Evolutionary conservation across 805 yeast genomes (phyloP).

Genomic region (Candida loeiensis): DNA sequence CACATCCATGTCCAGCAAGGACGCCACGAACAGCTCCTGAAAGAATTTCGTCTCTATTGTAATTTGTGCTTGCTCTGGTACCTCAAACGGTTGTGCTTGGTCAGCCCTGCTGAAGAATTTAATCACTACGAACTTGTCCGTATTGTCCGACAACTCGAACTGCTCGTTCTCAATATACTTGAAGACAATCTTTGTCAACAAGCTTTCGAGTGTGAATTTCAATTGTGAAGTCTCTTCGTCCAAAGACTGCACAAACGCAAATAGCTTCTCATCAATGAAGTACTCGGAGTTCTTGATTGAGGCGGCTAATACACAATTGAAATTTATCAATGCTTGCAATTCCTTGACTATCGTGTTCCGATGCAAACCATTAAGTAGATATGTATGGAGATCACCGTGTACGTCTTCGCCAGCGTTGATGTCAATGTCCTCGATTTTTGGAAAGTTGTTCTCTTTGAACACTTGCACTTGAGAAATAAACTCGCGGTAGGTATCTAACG

Average conservation of each 20-base stretch:
- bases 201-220: constrained; percentile 14
- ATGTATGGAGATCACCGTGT: background rate
- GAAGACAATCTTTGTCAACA: constrained; percentile 20
- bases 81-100: background rate
- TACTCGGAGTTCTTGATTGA: constrained; percentile 13
- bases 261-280: constrained; percentile 2
- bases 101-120: constrained; percentile 12
- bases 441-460: constrained; percentile 14
- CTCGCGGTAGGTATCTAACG: constrained; percentile 3
- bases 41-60: constrained; percentile 29
- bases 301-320: constrained; percentile 20
- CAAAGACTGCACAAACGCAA: constrained; percentile 1
- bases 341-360: constrained; percentile 14
- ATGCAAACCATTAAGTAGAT: constrained; percentile 16
- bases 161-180: constrained; percentile 2
- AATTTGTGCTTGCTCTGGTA: constrained; percentile 18
- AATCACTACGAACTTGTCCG: constrained; percentile 23
- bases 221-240: constrained; percentile 20
- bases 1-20: constrained; percentile 14
- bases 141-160: constrained; percentile 8
- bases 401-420: background rate
- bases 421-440: background rate
- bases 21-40: constrained; percentile 27
- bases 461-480: constrained; percentile 15
- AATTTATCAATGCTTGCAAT: constrained; percentile 20